Evolutionary conservation across 129 eudicot species (phyloP), one percentile per base, ranked within the genome.

Genomic region (Artemisia tridentata): DNA sequence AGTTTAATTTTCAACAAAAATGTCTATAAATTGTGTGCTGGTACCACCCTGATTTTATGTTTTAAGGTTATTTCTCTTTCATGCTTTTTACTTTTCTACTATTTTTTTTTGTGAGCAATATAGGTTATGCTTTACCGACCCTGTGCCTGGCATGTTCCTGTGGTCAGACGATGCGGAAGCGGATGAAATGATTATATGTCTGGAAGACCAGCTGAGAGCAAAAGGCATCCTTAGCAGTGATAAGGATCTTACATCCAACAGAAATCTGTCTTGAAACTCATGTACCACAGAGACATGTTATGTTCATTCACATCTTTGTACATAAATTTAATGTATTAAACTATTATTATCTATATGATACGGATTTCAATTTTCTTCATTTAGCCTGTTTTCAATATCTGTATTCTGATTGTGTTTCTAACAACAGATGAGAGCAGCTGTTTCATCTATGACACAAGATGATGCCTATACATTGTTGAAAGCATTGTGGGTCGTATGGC

Each of bases 151-250:
- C 45, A 38, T 38, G 10, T 38, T 38, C 45, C 45, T 38, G 1
- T 7, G 10, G 8, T 41, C 77, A 80, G 86, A 79, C 72, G 82
- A 72, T 60, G 23, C 77, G 70, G 90, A 80, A 47, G 67, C 58
- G 63, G 88, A 83, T 45, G 47, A 70, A 49, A 72, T 67, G 16
- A 78, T 84, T 5, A 17, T 86, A 46, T 80, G 86, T 73, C 82
- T 92, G 82, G 98, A 92, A 83, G 95, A 92, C 48, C 79, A 67
- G 64, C 51, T 92, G 69, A 89, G 84, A 84, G 75, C 86, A 16
- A 63, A 83, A 78, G 96, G 98, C 60, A 78, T 92, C 14, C 74
- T 92, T 18, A 58, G 66, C 61, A 75, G 50, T 34, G 53, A 54
- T 14, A 83, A 84, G 64, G 83, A 76, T 49, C 45, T 46, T 61